Evolutionary conservation across 2,329 filamentous ascomycete genomes (phyloP).

Genomic region (Fusarium annulatum): DNA sequence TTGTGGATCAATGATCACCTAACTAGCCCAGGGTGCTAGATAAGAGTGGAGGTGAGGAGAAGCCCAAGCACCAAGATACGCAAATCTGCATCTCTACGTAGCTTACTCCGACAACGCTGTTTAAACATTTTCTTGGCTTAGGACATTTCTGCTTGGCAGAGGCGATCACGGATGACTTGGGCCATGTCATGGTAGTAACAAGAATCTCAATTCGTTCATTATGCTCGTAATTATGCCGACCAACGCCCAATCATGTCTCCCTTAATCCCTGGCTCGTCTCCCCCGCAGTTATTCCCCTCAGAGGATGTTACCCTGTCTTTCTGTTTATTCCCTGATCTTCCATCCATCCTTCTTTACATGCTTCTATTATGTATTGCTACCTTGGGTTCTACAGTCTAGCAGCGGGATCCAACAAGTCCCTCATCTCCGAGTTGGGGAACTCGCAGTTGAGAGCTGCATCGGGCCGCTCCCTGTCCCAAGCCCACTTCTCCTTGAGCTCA

Average conservation of each 20-base stretch:
- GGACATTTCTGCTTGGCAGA: conserved; percentile 9
- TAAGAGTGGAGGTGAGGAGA: conserved; percentile 32
- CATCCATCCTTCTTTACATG: conserved; percentile 8
- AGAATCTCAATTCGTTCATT: conserved; percentile 27
- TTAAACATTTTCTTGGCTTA: background rate
- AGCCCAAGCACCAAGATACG: background rate
- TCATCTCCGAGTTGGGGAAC: conserved; percentile 69
- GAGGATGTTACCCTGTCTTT: conserved; percentile 5
- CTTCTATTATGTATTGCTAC: conserved; percentile 12
- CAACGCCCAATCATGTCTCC: conserved; percentile 16
- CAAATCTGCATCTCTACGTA: background rate
- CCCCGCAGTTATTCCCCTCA: conserved; percentile 30
- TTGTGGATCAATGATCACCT: conserved; percentile 11
- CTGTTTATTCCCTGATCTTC: conserved; percentile 7
- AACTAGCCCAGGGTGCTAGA: conserved; percentile 11
- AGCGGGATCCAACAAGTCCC: conserved; percentile 55
- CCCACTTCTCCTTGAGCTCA: conserved; percentile 61
- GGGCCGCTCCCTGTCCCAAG: conserved; percentile 69
- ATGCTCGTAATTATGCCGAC: conserved; percentile 22
- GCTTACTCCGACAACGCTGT: conserved; percentile 27
- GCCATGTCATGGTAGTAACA: background rate
- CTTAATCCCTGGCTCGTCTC: conserved; percentile 12
- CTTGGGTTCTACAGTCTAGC: conserved; percentile 43
- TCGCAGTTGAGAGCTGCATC: conserved; percentile 63
- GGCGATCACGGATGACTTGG: background rate